Base-by-base conservation (phyloP, 108 stramenopile genomes). In the Pseudonitzschia delicatissima region DNA sequence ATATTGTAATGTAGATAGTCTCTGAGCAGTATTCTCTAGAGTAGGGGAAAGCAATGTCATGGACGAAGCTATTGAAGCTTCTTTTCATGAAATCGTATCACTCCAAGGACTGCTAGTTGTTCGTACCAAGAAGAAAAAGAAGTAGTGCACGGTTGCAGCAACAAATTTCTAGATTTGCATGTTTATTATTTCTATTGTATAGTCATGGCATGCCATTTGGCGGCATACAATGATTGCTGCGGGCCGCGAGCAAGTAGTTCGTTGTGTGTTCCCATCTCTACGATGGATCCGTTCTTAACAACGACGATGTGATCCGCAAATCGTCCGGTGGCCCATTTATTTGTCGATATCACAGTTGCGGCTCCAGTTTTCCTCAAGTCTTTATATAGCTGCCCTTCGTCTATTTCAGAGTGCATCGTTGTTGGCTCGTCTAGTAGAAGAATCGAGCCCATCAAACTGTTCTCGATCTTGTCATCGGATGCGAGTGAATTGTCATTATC, bases 171-270 rank as follows among this genome's bases (percentile, higher is more conserved):
- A n/a, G 15, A 45, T 3, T 45, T 15, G 15, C 15, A 3, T 18
- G n/a, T 3, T 13, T 45, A 13, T 13, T 18, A 18, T 13, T 27
- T 15, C 23, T 64, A 75, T 34, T 62, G 53, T 53, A 68, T 68
- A 5, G 91, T 85, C 87, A 93, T 87, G 5, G 81, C 82, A 73
- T 85, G 83, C 92, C 92, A 94, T 33, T 87, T 85, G 11, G 80
- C 76, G 0, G 92, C 92, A 73, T 94, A 94, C 62, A 91, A 32
- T 64, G 87, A 88, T 47, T 87, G 78, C 57, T 89, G 86, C 8
- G 89, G 86, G 28, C 90, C 93, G 15, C 87, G 74, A 50, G 70
- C 77, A 12, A 94, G 57, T 64, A 94, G 77, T 57, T 94, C 90
- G 21, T 74, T 57, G 69, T 94, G 93, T 12, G 83, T 87, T 20